These are phyloP conservation scores for Colletotrichum godetiae DNA, from an alignment of 2,329 filamentous ascomycete species.

Conservation along the genomic window DNA sequence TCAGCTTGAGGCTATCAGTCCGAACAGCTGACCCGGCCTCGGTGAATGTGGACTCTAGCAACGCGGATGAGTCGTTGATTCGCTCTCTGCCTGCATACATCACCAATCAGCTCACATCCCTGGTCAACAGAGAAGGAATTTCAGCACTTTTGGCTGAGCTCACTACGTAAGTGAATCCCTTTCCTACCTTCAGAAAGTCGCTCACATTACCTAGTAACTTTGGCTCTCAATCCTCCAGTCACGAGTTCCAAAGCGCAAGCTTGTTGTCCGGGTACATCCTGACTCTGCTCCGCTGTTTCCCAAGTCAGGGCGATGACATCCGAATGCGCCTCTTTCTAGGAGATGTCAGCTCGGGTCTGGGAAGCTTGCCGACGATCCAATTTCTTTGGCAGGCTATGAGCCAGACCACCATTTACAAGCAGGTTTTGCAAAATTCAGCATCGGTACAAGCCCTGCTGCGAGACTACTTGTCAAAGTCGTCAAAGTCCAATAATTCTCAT, in stretches of 20 bases:
- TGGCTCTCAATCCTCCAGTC: constrained; percentile 40
- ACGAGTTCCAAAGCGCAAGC: constrained; percentile 55
- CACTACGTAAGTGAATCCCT: constrained; percentile 14
- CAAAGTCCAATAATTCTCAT: constrained; percentile 44
- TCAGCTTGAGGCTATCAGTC: constrained; percentile 56
- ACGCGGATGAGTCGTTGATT: constrained; percentile 41
- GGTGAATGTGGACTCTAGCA: constrained; percentile 24
- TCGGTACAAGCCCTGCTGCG: constrained; percentile 42
- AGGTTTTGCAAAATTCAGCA: constrained; percentile 24
- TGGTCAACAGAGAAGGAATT: constrained; percentile 82
- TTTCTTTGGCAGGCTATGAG: constrained; percentile 82
- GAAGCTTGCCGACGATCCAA: constrained; percentile 73
- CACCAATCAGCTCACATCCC: constrained; percentile 71
- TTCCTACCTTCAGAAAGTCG: not conserved
- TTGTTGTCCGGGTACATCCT: constrained; percentile 87
- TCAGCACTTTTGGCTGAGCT: constrained; percentile 63
- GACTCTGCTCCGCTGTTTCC: constrained; percentile 87
- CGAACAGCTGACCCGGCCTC: constrained; percentile 29
- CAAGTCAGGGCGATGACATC: constrained; percentile 84
- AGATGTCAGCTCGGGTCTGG: constrained; percentile 61
- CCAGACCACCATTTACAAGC: constrained; percentile 48
- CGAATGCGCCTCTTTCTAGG: constrained; percentile 93
- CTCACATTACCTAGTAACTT: constrained; percentile 31
- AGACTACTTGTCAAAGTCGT: constrained; percentile 38
- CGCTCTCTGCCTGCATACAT: constrained; percentile 66